Base-by-base conservation (phyloP, 345 rosid species). In the Citrus reticulata region DNA sequence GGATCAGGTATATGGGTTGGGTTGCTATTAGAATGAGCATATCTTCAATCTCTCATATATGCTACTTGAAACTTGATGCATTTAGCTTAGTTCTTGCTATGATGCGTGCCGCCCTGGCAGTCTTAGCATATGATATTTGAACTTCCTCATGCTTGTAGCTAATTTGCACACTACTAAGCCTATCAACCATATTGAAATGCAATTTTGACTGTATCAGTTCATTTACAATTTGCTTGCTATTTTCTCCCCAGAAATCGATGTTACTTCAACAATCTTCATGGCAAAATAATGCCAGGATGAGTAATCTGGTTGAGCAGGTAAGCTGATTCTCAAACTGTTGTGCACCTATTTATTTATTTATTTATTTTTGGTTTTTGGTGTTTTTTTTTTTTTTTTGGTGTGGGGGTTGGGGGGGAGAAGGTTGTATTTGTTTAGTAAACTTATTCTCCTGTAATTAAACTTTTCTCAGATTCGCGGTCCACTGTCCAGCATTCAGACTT, bases 271-370 rank as follows among this genome's bases (percentile, higher is more conserved):
- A 93, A 77, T 92, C 98, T 54, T 90, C 97, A 32, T 95, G 98
- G 98, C 97, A 93, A 86, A 95, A 81, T 81, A 95, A 91, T 83
- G 87, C 91, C 77, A 88, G 97, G 78, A 95, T 95, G 97, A 84
- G 90, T 88, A 91, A 82, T 79, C 90, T 95, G 68, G 93, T 95
- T 68, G 97, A 93, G 84, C 98, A 95, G 90, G 95, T 93, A 85
- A 49, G 69, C 66, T 75, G 35, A 77, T 32, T 84, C 67, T 6
- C 22, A 14, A n/a, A 37, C 60, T 30, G 9, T 17, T 60, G 4
- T 34, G 29, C 51, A 11, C 51, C 13, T 11, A 0, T 42, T 42
- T 42, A 2, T 42, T 42, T 70, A 63, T 74, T 27, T 29, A 29
- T 29, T 29, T 27, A 27, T 27, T 37, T 37, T 37, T 4, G 37